Evolutionary conservation across 2,329 filamentous ascomycete genomes (phyloP), one percentile per base, ranked within the genome.

Genomic region (Geoglossum cookeanum): DNA sequence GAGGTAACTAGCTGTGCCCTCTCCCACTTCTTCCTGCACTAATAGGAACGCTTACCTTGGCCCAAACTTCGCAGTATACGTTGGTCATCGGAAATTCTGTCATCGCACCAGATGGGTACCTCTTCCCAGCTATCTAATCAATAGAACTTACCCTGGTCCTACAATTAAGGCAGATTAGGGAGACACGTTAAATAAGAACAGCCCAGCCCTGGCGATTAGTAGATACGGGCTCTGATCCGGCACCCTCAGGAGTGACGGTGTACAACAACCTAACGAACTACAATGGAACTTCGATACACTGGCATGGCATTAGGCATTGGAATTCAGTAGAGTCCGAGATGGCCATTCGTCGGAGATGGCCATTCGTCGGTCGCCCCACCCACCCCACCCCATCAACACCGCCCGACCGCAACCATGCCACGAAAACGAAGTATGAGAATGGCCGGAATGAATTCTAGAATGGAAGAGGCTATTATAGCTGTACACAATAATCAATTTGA

Each of bases 151-250:
- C 42, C 69, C 68, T 6, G 68, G 68, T 4, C 68, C 68, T 9
- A 33, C 59, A 1, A 67, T 70, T 13, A 65, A 69, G 53, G 68
- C 68, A 0, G 68, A 69, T 59, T 69, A 65, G 65, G 68, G 67
- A 17, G 69, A 71, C 57, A 63, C 58, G 37, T 29, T 63, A 27
- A n/a, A 6, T 13, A 59, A 58, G 44, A 35, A 53, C 35, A 56
- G 53, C 15, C 55, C 45, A 42, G 45, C 58, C 9, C 39, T 58
- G 7, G 55, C 60, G 35, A 35, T 39, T 39, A 47, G 55, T 57
- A 52, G 42, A 58, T 75, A 77, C 55, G 75, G 75, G 33, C 77
- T 75, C 4, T 66, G 71, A 5, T 69, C 78, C 33, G 75, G 78
- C 61, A 78, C 72, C 22, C 22, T 22, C 22, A 9, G 27, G 59